A percentile compares a stretch with the other conserved stretches of the same genome.
Conservation (phyloP, 2,329 filamentous ascomycete genomes). For the Fusarium sp. region DNA sequence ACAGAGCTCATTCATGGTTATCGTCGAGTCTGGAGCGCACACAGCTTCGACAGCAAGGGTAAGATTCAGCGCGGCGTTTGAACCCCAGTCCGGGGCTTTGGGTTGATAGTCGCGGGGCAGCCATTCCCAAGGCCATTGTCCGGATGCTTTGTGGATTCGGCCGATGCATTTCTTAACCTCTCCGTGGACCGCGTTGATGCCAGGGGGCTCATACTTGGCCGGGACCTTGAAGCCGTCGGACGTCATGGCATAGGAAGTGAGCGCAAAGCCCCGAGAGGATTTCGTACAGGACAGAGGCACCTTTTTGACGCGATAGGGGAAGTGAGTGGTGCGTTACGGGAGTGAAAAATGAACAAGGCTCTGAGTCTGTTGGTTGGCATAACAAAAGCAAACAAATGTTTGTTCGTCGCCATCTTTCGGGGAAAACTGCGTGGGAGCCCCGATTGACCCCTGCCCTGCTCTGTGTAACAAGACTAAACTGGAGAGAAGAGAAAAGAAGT, state of each 20-base stretch:
- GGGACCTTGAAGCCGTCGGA: neutral
- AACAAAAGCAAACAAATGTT: neutral
- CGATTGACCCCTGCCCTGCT: neutral
- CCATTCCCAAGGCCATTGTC: constrained; percentile 5
- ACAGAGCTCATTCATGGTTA: neutral
- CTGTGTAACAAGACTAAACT: neutral
- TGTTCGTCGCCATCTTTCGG: neutral
- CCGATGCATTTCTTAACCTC: neutral
- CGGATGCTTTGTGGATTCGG: neutral
- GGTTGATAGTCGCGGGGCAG: neutral
- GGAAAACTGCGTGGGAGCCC: neutral
- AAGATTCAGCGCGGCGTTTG: neutral
- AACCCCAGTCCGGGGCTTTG: neutral
- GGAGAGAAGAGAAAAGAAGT: neutral
- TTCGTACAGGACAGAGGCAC: neutral
- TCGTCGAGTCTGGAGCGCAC: neutral
- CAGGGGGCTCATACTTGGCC: neutral
- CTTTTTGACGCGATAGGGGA: neutral
- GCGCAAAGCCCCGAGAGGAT: neutral
- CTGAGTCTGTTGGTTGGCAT: neutral
- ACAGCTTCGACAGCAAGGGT: neutral
- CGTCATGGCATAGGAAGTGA: neutral
- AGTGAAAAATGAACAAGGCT: neutral
- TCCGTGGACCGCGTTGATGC: neutral
- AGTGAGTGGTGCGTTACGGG: neutral